A percentile compares a stretch with the other conserved stretches of the same genome.
phyloP scores from a whole-genome alignment of 1,284 basidiomycete species.

The Austroboletus olivaceoglutinosus region DNA sequence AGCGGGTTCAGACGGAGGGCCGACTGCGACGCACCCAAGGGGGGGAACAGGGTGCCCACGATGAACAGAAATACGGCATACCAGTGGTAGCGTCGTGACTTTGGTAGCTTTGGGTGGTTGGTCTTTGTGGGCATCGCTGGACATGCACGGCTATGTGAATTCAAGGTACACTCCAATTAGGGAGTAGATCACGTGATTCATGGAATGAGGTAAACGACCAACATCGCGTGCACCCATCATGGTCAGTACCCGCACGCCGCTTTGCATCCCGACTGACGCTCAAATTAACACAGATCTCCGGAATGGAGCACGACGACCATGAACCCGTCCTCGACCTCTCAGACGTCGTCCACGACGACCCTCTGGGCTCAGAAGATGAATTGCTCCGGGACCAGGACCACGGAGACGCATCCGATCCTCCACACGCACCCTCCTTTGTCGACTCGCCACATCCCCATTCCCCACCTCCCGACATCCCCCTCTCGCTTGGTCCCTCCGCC shows the following conservation, averaged over 20 bases:
- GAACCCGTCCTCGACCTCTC: constrained; percentile 66
- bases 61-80: constrained; percentile 83
- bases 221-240: constrained; percentile 20
- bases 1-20: not conserved
- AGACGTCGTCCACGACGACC: constrained; percentile 75
- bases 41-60: constrained; percentile 80
- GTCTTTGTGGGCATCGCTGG: constrained; percentile 35
- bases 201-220: constrained; percentile 33
- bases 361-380: constrained; percentile 42
- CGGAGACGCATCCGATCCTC: constrained; percentile 24
- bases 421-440: constrained; percentile 33
- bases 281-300: constrained; percentile 12
- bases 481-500: constrained; percentile 22
- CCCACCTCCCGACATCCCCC: constrained; percentile 22
- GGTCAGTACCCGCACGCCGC: constrained; percentile 14
- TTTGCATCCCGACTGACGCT: not conserved
- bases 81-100: constrained; percentile 75
- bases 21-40: constrained; percentile 64
- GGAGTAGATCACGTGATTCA: constrained; percentile 24
- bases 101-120: constrained; percentile 60
- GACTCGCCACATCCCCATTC: constrained; percentile 17
- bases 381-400: constrained; percentile 37
- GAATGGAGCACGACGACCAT: constrained; percentile 62
- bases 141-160: too few relatives aligned
- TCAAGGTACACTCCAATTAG: constrained; percentile 10